A percentile compares a stretch with the other conserved stretches of the same genome.
Evolutionary conservation across 2,329 filamentous ascomycete genomes (phyloP).

Genomic region (Cercospora zeae-maydis): DNA sequence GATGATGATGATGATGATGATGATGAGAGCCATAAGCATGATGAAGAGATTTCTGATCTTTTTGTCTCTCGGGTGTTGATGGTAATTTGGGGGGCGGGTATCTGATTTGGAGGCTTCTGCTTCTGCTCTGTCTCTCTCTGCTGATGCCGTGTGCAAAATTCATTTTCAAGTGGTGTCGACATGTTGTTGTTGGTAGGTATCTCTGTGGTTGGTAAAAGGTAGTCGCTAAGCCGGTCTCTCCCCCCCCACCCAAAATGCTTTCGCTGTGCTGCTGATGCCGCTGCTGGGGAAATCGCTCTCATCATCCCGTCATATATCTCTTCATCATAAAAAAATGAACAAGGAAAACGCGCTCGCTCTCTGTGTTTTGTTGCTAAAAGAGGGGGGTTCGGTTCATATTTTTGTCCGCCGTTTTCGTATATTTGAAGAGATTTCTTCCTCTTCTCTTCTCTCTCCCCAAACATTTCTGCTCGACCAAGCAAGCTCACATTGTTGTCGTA

Average conservation of each 20-base stretch:
- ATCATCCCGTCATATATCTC: not conserved
- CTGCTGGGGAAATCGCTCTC: not conserved
- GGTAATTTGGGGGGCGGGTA: not conserved
- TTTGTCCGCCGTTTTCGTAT: not conserved
- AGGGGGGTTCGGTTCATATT: not conserved
- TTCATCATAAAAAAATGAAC: not conserved
- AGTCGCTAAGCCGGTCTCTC: not conserved
- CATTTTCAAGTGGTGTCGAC: not conserved
- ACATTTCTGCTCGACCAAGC: not conserved
- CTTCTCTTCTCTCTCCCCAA: no score
- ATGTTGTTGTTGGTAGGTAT: not conserved
- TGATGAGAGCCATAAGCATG: not conserved
- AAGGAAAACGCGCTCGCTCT: no score
- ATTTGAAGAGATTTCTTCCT: no score
- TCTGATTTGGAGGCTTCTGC: not conserved
- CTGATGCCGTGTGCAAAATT: not conserved
- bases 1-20: not conserved
- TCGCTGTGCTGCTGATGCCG: not conserved
- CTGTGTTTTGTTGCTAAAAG: not conserved
- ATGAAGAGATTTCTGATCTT: not conserved
- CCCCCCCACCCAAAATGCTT: not conserved
- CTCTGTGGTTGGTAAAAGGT: not conserved
- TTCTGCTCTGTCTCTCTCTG: not conserved
- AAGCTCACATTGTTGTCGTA: not conserved
- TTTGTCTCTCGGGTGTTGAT: not conserved